Conservation (phyloP, 169 alveolate genomes). For the Eimeria zaria region DNA sequence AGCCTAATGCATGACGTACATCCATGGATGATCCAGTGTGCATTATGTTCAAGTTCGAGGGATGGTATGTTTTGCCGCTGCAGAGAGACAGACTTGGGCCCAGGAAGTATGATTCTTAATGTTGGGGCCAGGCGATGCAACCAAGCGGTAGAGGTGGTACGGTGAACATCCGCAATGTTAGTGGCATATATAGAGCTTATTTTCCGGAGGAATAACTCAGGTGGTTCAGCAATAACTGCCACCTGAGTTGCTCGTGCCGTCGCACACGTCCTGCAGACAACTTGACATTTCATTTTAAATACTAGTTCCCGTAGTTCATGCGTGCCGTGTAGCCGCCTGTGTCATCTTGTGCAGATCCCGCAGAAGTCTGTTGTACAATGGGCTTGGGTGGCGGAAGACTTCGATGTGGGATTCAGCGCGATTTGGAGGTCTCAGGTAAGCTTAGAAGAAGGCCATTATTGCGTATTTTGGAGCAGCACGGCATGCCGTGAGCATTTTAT, state of each 20-base stretch:
- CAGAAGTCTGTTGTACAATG: constrained; percentile 52
- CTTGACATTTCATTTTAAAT: neutral
- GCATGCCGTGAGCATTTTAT: neutral
- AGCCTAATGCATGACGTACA: neutral
- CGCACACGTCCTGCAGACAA: neutral
- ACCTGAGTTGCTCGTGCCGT: neutral
- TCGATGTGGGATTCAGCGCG: constrained; percentile 74
- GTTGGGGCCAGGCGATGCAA: constrained; percentile 68
- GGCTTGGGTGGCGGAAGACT: constrained; percentile 75
- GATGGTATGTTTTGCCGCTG: neutral
- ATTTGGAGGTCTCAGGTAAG: constrained; percentile 75
- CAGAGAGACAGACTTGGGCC: constrained; percentile 71
- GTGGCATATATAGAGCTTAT: neutral
- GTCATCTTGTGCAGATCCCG: constrained; percentile 29
- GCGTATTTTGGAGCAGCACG: neutral
- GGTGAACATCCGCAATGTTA: neutral
- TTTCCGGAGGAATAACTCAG: neutral
- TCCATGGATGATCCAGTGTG: neutral
- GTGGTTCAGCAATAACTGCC: neutral
- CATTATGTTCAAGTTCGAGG: neutral
- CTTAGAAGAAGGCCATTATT: neutral
- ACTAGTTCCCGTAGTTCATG: neutral
- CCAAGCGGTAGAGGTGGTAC: constrained; percentile 67
- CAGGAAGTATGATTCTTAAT: constrained; percentile 56
- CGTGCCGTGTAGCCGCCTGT: neutral